Evolutionary conservation across 345 rosid genomes (phyloP), one percentile per base, ranked within the genome.

Genomic region (Cardamine chenopodiifolia): DNA sequence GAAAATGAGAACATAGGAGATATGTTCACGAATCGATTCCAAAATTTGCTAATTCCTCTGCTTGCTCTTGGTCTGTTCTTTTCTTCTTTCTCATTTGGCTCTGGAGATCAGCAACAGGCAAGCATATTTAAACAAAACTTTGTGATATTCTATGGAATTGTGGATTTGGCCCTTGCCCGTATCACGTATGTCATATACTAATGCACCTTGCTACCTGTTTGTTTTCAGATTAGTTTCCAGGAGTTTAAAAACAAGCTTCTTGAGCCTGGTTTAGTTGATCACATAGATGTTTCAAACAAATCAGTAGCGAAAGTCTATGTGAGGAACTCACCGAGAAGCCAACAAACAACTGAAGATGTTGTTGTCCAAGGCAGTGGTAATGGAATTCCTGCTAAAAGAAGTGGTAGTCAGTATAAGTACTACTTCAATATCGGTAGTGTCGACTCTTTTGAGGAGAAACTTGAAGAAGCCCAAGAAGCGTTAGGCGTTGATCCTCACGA

Each of bases 231-330:
- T 77, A 92, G 97, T 66, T 95, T 95, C 85, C 99, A 95, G 70
- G 99, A 92, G 83, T 92, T 92, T 85, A 90, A 88, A 63, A 92
- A 92, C 85, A 89, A 89, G 87, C 88, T 92, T 53, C 91, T 95
- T n/a, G 96, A 92, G 79, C 96, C 91, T 28, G 98, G 97, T 73
- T 48, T 92, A 74, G 99, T 95, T 64, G 98, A 95, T 85, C 97
- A 76, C 81, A 86, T 95, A 25, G 94, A 90, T 73, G 91, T 95
- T 62, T 85, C 92, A 32, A 89, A 92, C 73, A 92, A 95, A 81
- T 86, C 96, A 49, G 90, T 92, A 72, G 99, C 97, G 5, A 95
- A 95, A 81, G 92, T 95, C 42, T 90, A 79, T 75, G 93, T 89
- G n/a, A 87, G 85, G 70, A 84, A 72, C 74, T 70, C 86, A 19